These are phyloP conservation scores for Vaccinium macrocarpon DNA, from an alignment of 148 eudicot genomes.

Conservation along the genomic window DNA sequence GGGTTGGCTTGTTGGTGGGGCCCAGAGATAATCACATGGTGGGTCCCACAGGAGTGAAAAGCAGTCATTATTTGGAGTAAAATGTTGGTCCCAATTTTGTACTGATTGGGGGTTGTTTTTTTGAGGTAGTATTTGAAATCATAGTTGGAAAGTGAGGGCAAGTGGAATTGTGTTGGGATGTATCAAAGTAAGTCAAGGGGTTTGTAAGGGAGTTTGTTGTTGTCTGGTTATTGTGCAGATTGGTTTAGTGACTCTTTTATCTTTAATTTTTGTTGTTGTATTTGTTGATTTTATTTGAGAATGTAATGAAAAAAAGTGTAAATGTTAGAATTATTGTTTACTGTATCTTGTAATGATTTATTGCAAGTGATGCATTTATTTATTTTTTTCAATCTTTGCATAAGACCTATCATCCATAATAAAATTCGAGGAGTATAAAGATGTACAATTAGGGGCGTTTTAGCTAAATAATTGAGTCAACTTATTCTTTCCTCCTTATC, in stretches of 20 bases:
- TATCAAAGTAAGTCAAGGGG: background rate
- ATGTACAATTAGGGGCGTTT: too few relatives aligned
- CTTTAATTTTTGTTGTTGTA: background rate
- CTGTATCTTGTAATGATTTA: too few relatives aligned
- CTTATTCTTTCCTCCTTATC: too few relatives aligned
- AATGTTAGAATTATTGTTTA: background rate
- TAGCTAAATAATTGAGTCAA: too few relatives aligned
- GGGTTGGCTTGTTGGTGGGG: slow-evolving; percentile 18
- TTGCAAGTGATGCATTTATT: too few relatives aligned
- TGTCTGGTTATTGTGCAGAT: slow-evolving; percentile 6
- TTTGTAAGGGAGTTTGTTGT: background rate
- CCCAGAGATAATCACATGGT: slow-evolving; percentile 21
- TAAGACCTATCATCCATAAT: too few relatives aligned
- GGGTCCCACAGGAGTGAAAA: slow-evolving; percentile 13
- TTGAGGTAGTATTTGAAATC: too few relatives aligned
- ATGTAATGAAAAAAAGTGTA: background rate
- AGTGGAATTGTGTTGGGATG: background rate
- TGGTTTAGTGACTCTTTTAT: background rate
- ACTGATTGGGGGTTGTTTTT: background rate
- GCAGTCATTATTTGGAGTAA: slow-evolving; percentile 6
- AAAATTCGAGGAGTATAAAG: too few relatives aligned
- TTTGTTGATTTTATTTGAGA: background rate
- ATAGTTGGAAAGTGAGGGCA: background rate
- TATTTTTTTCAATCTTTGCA: too few relatives aligned
- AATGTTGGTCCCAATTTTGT: background rate